phyloP scores from a whole-genome alignment of 495 filamentous ascomycete genomes.

The Letharia lupina region DNA sequence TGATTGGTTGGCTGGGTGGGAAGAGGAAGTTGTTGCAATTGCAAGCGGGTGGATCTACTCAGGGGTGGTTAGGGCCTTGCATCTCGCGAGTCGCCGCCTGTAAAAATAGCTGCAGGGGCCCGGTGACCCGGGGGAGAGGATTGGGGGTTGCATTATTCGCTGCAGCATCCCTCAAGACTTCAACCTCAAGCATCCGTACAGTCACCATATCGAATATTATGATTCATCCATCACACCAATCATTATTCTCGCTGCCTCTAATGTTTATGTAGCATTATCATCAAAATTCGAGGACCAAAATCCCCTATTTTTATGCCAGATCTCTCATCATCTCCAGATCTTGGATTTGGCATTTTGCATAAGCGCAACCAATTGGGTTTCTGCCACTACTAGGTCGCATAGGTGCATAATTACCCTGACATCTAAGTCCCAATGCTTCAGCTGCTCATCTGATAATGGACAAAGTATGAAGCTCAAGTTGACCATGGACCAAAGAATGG shows the following conservation, averaged over 20 bases:
- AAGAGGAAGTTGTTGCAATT: neutral
- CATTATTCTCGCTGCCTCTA: no score
- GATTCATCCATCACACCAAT: no score
- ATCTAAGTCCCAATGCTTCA: neutral
- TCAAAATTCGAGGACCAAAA: no score
- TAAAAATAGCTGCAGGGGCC: slow-evolving; percentile 2
- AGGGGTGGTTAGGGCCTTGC: neutral
- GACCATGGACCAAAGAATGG: neutral
- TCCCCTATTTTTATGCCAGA: neutral
- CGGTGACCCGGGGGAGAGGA: neutral
- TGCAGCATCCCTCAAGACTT: no score
- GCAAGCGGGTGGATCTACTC: neutral
- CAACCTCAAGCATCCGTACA: no score
- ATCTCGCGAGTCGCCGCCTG: neutral
- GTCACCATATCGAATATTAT: no score
- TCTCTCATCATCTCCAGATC: neutral
- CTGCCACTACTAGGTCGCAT: no score
- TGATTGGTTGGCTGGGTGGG: neutral
- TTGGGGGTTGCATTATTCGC: no score
- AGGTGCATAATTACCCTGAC: no score
- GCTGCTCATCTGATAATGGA: neutral
- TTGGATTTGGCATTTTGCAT: neutral
- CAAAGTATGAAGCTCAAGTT: neutral
- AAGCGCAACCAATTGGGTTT: neutral
- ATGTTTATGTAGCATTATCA: no score